Evolutionary conservation across 768 basidiomycete genomes (phyloP).

Genomic region (Lactarius pseudohatsudake): DNA sequence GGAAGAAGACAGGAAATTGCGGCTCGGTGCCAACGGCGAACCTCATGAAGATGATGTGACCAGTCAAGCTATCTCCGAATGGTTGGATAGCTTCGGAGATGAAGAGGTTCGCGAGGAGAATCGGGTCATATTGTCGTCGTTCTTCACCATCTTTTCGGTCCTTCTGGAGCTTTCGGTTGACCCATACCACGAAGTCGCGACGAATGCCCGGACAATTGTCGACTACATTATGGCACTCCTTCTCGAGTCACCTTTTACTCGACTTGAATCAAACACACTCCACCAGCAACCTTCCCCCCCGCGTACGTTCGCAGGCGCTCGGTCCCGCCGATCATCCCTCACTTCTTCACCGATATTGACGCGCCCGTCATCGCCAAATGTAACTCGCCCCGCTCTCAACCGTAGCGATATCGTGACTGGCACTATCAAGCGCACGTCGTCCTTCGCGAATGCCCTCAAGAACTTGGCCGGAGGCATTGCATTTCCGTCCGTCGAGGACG

Average conservation of each 20-base stretch:
- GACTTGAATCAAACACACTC: conserved; percentile 67
- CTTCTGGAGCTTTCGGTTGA: conserved; percentile 91
- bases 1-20: conserved; percentile 82
- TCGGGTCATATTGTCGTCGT: conserved; percentile 81
- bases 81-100: conserved; percentile 70
- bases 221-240: conserved; percentile 92
- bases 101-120: conserved; percentile 72
- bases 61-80: conserved; percentile 68
- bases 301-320: conserved; percentile 34
- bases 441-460: conserved; percentile 75
- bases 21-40: conserved; percentile 36
- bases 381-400: conserved; percentile 47
- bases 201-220: conserved; percentile 84
- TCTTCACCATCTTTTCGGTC: conserved; percentile 89
- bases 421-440: conserved; percentile 72
- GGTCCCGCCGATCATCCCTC: conserved; percentile 49
- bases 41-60: conserved; percentile 69
- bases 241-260: conserved; percentile 83
- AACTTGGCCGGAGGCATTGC: conserved; percentile 67
- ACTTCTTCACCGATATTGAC: conserved; percentile 46
- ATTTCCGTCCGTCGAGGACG: conserved; percentile 65
- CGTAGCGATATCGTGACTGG: conserved; percentile 64
- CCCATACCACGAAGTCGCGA: conserved; percentile 89
- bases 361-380: conserved; percentile 48
- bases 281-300: conserved; percentile 46